Percentiles rank a stretch among this genome's conserved stretches.
Conservation (phyloP, 116 monocot genomes). For the Trichopus zeylanicus region DNA sequence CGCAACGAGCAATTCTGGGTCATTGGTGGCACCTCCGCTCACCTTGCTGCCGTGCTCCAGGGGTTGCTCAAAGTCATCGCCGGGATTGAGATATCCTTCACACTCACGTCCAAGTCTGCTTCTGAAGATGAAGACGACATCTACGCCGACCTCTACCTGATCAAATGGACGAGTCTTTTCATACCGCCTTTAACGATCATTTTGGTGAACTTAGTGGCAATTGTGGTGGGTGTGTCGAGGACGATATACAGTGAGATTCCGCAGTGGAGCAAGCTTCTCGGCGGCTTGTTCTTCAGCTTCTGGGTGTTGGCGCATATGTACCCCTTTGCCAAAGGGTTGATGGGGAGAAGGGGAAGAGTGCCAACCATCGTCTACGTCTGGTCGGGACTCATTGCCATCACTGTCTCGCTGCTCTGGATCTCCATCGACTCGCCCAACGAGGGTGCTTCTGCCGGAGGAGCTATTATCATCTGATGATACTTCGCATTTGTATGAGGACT, state of each 20-base stretch:
- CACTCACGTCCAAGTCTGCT: slow-evolving; percentile 49
- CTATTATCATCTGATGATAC: neutral
- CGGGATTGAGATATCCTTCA: slow-evolving; percentile 78
- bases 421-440: slow-evolving; percentile 27
- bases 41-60: slow-evolving; percentile 72
- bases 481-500: neutral
- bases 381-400: slow-evolving; percentile 73
- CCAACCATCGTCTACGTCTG: slow-evolving; percentile 53
- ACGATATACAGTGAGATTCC: slow-evolving; percentile 78
- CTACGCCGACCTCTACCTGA: slow-evolving; percentile 68
- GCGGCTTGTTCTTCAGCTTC: slow-evolving; percentile 46
- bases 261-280: slow-evolving; percentile 74
- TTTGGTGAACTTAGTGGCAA: slow-evolving; percentile 69
- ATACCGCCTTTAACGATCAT: slow-evolving; percentile 57
- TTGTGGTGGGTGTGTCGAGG: slow-evolving; percentile 56
- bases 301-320: slow-evolving; percentile 37
- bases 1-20: slow-evolving; percentile 67
- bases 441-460: neutral
- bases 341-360: slow-evolving; percentile 80
- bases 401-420: slow-evolving; percentile 60
- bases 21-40: slow-evolving; percentile 79
- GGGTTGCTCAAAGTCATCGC: slow-evolving; percentile 81
- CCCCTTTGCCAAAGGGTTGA: slow-evolving; percentile 52
- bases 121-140: slow-evolving; percentile 63
- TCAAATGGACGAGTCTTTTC: slow-evolving; percentile 34